A percentile compares a stretch with the other conserved stretches of the same genome.
Evolutionary conservation across 139 green algal genomes (phyloP).

Genomic region (Desmodesmus armatus): DNA sequence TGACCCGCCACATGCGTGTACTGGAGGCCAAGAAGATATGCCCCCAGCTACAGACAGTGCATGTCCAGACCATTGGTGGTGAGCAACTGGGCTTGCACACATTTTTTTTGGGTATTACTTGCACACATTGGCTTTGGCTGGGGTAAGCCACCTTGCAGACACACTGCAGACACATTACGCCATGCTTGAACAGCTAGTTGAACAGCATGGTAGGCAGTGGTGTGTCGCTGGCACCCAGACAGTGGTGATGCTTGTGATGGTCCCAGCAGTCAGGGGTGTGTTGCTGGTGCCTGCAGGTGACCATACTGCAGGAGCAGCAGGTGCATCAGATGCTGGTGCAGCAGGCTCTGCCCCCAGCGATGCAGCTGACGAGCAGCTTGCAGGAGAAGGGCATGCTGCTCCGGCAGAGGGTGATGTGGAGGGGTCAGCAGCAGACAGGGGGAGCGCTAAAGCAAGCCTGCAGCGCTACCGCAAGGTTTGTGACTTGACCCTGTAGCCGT

Average conservation of each 20-base stretch:
- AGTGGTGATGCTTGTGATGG: background rate
- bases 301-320: background rate
- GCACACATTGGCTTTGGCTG: background rate
- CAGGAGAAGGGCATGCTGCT: background rate
- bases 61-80: conserved; percentile 91
- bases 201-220: background rate
- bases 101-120: background rate
- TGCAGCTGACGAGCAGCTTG: background rate
- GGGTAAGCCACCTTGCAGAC: background rate
- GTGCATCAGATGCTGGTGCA: background rate
- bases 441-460: conserved; percentile 77
- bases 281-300: background rate
- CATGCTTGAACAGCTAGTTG: background rate
- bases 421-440: conserved; percentile 10
- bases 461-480: conserved; percentile 73
- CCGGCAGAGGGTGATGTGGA: background rate
- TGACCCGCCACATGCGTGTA: conserved; percentile 86
- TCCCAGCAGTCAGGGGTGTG: background rate
- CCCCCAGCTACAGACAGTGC: conserved; percentile 84
- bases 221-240: background rate
- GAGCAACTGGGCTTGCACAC: too few relatives aligned
- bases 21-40: conserved; percentile 78
- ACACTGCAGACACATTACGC: background rate
- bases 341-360: background rate
- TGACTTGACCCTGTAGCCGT: background rate